Conservation (phyloP, 2,329 filamentous ascomycete genomes). For the Colletotrichum sp. region DNA sequence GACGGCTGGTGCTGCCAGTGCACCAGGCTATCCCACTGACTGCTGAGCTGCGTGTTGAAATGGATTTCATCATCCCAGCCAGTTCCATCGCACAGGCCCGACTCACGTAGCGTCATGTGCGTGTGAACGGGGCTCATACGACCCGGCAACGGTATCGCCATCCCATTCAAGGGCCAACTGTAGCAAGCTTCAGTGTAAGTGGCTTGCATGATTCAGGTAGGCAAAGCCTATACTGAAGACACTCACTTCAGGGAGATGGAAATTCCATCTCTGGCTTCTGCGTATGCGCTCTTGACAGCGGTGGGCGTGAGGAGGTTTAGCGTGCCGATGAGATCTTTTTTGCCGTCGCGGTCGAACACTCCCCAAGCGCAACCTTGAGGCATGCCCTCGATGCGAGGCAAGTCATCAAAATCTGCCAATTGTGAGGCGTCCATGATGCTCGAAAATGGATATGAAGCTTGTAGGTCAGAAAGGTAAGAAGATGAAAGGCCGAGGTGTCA, state of each 20-base stretch:
- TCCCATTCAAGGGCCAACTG: conserved; percentile 46
- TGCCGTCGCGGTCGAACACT: conserved; percentile 52
- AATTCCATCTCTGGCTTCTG: conserved; percentile 49
- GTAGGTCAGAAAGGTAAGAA: not conserved
- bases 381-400: conserved; percentile 46
- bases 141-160: not conserved
- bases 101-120: conserved; percentile 25
- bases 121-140: not conserved
- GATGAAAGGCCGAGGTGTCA: not conserved
- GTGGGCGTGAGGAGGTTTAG: conserved; percentile 56
- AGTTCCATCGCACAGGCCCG: conserved; percentile 26
- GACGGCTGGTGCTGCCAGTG: conserved; percentile 50
- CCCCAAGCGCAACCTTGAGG: conserved; percentile 57
- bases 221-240: not conserved
- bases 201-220: not conserved
- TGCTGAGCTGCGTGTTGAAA: conserved; percentile 60
- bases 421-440: not conserved
- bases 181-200: not conserved
- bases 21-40: conserved; percentile 60
- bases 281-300: conserved; percentile 42
- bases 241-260: conserved; percentile 58
- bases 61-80: conserved; percentile 54
- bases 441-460: not conserved
- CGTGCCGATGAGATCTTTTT: conserved; percentile 54
- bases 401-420: conserved; percentile 47